A percentile compares a stretch with the other conserved stretches of the same genome.
Conservation (phyloP, 495 filamentous ascomycete genomes). For the Penicillium atrosanguineum region DNA sequence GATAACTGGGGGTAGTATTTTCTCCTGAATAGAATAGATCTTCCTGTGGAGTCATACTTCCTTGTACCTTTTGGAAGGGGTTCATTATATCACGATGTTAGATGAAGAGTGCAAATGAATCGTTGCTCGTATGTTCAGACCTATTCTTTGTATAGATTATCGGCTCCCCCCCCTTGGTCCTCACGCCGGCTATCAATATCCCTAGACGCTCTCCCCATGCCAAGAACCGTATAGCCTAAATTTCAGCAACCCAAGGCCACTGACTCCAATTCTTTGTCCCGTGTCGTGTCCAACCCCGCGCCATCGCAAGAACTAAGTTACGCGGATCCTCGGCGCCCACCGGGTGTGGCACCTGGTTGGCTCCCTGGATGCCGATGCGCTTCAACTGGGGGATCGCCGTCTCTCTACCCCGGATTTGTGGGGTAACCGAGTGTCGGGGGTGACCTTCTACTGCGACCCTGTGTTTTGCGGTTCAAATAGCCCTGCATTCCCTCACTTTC, state of each 20-base stretch:
- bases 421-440: conserved; percentile 3
- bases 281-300: neutral
- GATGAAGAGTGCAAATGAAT: conserved; percentile 16
- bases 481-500: neutral
- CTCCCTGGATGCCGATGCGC: too few relatives aligned
- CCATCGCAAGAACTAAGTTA: too few relatives aligned
- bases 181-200: neutral
- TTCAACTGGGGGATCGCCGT: conserved; percentile 1
- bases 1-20: neutral
- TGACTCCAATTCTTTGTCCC: neutral
- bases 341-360: too few relatives aligned
- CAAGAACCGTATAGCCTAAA: neutral
- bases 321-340: too few relatives aligned
- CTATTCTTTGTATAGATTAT: neutral
- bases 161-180: neutral
- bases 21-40: conserved; percentile 4
- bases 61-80: neutral
- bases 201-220: neutral
- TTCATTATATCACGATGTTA: conserved; percentile 16
- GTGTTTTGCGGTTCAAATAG: neutral
- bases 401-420: conserved; percentile 9
- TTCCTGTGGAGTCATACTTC: neutral
- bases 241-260: neutral
- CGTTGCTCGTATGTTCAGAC: neutral
- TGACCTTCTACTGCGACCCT: conserved; percentile 12